Conservation (phyloP, 345 rosid genomes). For the Melaleuca quinquenervia region DNA sequence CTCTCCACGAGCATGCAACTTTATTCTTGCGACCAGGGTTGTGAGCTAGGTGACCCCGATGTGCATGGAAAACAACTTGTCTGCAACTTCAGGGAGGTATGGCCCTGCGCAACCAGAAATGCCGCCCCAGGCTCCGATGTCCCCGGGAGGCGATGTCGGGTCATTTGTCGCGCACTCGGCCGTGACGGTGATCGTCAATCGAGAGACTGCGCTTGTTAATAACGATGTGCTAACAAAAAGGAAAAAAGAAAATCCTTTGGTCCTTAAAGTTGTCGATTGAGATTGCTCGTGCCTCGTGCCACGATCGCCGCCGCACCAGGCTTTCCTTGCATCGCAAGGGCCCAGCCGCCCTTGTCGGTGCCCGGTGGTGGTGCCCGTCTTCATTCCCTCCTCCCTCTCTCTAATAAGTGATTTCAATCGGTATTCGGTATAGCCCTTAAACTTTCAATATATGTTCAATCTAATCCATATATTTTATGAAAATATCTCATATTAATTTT, state of each 20-base stretch:
- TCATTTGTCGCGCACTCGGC: not conserved
- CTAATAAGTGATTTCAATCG: not conserved
- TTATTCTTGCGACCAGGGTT: no score
- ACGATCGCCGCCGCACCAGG: not conserved
- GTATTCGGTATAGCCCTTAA: no score
- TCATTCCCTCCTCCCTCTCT: not conserved
- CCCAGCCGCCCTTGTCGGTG: not conserved
- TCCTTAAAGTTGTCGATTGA: not conserved
- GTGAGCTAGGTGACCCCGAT: no score
- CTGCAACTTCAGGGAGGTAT: no score
- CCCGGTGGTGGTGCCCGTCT: not conserved
- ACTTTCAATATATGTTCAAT: no score
- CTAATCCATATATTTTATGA: no score
- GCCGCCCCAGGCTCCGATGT: not conserved
- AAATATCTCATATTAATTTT: no score
- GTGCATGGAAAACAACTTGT: no score
- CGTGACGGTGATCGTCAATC: not conserved
- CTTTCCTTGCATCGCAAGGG: not conserved
- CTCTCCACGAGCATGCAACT: no score
- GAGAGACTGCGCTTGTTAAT: not conserved
- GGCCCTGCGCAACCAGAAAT: no score
- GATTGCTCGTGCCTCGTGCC: not conserved
- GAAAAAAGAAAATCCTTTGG: no score
- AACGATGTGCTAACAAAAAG: not conserved
- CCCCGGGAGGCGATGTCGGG: not conserved